These are phyloP conservation scores for Hypoxylon sp. DNA, from an alignment of 2,329 filamentous ascomycete species.

Conservation along the genomic window DNA sequence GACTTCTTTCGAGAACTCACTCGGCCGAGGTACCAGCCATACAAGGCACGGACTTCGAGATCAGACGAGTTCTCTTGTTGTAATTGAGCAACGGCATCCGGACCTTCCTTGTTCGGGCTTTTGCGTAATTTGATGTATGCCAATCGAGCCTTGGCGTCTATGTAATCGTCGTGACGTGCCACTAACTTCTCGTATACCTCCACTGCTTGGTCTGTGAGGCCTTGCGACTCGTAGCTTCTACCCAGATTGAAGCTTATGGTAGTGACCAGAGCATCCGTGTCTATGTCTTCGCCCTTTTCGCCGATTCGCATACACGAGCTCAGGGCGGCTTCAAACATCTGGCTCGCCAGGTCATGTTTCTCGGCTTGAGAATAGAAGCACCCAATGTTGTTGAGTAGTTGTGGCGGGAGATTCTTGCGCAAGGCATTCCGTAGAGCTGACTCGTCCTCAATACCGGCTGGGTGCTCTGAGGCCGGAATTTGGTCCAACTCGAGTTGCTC, in stretches of 20 bases:
- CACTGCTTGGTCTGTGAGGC: slow-evolving; percentile 83
- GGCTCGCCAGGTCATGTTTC: slow-evolving; percentile 81
- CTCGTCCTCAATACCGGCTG: slow-evolving; percentile 71
- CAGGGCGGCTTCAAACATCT: slow-evolving; percentile 92
- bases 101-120: slow-evolving; percentile 86
- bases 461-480: slow-evolving; percentile 77
- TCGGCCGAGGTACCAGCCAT: slow-evolving; percentile 95
- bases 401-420: slow-evolving; percentile 85
- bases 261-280: slow-evolving; percentile 92
- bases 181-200: slow-evolving; percentile 90
- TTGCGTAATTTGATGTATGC: slow-evolving; percentile 90
- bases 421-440: slow-evolving; percentile 71
- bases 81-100: slow-evolving; percentile 85
- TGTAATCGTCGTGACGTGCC: slow-evolving; percentile 89
- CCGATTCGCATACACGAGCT: slow-evolving; percentile 87
- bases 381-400: slow-evolving; percentile 96
- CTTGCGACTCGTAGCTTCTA: slow-evolving; percentile 89
- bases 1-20: slow-evolving; percentile 82
- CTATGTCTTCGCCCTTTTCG: slow-evolving; percentile 79
- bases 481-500: slow-evolving; percentile 90
- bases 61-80: slow-evolving; percentile 88
- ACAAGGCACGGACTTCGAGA: slow-evolving; percentile 90
- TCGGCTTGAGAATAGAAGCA: slow-evolving; percentile 94
- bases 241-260: slow-evolving; percentile 98
- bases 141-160: slow-evolving; percentile 87